phyloP scores from a whole-genome alignment of 345 rosid species.

The rapeseed (Brassica napus) region DNA sequence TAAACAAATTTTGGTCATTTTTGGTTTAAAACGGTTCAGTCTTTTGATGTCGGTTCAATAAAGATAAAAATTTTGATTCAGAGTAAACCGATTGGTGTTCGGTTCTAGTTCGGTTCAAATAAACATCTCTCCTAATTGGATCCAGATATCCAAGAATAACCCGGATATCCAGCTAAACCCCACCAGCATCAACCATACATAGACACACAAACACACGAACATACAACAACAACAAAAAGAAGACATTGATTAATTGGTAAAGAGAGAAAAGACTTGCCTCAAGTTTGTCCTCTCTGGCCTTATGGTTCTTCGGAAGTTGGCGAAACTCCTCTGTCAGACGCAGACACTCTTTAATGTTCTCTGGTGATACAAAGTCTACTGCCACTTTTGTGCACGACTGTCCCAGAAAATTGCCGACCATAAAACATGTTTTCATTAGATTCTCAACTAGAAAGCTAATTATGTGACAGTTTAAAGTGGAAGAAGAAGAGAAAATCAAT shows the following conservation, averaged over 20 bases:
- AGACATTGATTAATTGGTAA: not conserved
- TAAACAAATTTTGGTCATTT: not conserved
- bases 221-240: not conserved
- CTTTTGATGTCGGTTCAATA: not conserved
- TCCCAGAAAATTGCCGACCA: not conserved
- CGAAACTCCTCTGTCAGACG: constrained; percentile 85
- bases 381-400: constrained; percentile 98
- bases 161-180: not conserved
- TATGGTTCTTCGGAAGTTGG: constrained; percentile 77
- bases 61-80: not conserved
- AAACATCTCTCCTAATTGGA: constrained; percentile 1
- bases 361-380: constrained; percentile 90
- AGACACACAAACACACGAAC: not conserved
- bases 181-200: not conserved
- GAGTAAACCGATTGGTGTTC: not conserved
- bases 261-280: constrained; percentile 52
- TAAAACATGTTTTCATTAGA: not conserved
- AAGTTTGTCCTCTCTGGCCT: constrained; percentile 88
- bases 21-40: not conserved
- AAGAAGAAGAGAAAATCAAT: not conserved
- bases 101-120: constrained; percentile 4
- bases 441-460: not conserved
- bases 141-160: not conserved
- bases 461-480: not conserved
- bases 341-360: constrained; percentile 71